Evolutionary conservation across 345 rosid species (phyloP), one percentile per base, ranked within the genome.

Genomic region (Gossypium bickii): DNA sequence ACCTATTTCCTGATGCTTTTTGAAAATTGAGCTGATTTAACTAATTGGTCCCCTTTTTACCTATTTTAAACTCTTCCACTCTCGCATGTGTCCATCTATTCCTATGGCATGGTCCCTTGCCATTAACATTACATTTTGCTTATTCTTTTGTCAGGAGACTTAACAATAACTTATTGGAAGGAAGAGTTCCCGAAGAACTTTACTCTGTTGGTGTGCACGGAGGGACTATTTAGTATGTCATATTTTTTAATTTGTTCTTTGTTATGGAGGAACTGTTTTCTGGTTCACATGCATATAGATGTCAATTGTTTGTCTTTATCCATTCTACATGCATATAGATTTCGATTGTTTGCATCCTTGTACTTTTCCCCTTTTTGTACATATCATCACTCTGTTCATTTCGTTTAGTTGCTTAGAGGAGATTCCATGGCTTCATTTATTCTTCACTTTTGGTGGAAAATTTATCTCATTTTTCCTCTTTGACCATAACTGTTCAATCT

Each of bases 191-290:
- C 4, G 98, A 86, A 79, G 90, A 90, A 70, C 87, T 96, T 67
- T 96, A 86, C 82, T 83, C 94, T 65, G 86, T 96, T 81, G 93
- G 97, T 79, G 89, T 96, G 80, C 97, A 88, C 67, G 99, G 99
- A 71, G 99, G 99, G 77, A 85, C 84, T 41, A 89, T 96, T 27
- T 93, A 96, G 99, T 96, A 89, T 16, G 97, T 80, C 58, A 17
- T 48, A 16, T 56, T 38, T 44, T 49, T 66, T 4, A 38, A 20
- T 15, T 53, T 75, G 7, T 51, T 55, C 29, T 77, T 61, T 20
- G 20, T 9, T 9, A 56, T 20, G 60, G 60, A 56, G 60, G 60
- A 56, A 56, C 44, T 43, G 18, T 49, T 49, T 0, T 48, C 25
- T 69, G 60, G 12, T 51, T 27, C 6, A 24, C 58, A 25, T 48